Base-by-base conservation (phyloP, 306 rosid species). In the Senna tora region DNA sequence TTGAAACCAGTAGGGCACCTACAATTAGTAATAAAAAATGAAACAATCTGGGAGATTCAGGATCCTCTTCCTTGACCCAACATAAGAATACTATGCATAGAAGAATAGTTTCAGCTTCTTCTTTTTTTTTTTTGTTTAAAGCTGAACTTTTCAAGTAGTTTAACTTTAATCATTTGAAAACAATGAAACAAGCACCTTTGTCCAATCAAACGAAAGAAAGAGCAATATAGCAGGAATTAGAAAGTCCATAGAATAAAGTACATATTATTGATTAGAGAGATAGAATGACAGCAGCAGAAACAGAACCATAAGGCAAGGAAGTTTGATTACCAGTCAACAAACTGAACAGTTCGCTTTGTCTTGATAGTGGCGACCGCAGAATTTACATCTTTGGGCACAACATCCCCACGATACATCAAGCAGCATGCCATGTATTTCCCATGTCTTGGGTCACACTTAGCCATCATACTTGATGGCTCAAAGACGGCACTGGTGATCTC, bases 1-100 rank as follows among this genome's bases (percentile, higher is more conserved):
- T 90, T 90, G 86, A 90, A 90, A 60, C 96, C 96, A 63, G 96
- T 90, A 33, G 96, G 96, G 65, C 96, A 87, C 96, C 92, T 89
- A 59, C 43, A 64, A 60, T 80, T 22, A 33, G 20, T 65, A 72
- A 66, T 22, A 55, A 60, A 71, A 33, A 36, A 36, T 36, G 39
- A 36, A 36, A 2, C 30, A 25, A 25, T 25, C 30, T 25, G 30
- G 30, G 30, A 25, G 32, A 12, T 7, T 36, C 5, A 36, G 39
- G 39, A 36, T 7, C 62, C 62, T 30, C 62, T 52, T 52, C 61
- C 16, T 17, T 10, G 17, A 33, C 19, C 9, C 17, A 28, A 56
- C 5, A 22, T 13, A 22, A 15, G 61, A 46, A 12, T 22, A 43
- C 57, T 32, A 49, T 62, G 58, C 41, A 51, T 41, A 42, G 4